Base-by-base conservation (phyloP, 2,329 filamentous ascomycete genomes). In the Hypoxylon rubiginosum region DNA sequence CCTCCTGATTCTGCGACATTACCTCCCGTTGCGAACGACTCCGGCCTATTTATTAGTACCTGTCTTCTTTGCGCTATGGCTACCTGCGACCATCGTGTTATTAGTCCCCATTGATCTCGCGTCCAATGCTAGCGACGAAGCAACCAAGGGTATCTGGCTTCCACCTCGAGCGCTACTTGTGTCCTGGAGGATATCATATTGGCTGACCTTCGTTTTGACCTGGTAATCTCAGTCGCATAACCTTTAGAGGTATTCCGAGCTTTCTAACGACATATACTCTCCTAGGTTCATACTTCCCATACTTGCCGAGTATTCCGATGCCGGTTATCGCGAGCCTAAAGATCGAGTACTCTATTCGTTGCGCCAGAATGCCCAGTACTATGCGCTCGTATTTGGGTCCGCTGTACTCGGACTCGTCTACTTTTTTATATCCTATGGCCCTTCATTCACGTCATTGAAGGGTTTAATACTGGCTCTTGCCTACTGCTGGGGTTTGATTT, bases 101-200 rank as follows among this genome's bases (percentile, higher is more conserved):
- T 88, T 99, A 21, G 94, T 99, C 6, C 96, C 96, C 4, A 97
- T 99, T 78, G 96, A 99, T 79, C 89, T 99, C 71, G 94, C 95
- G 1, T 97, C 94, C 6, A 95, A 88, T 76, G 91, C 92, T 21
- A 86, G 89, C 65, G 91, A 92, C 79, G 89, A 87, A 65, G 85
- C 87, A 15, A 86, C 88, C 15, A 88, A 91, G 72, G 96, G 94
- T 34, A 92, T 99, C 75, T 97, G 94, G 93, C 86, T 99, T 34
- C 91, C 92, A 4, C 85, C 91, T 70, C 83, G 90, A 53, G 86
- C 94, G 28, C 84, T 97, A 52, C 84, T 97, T 74, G 93, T 97
- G 24, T 91, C 91, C 62, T 99, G 96, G 96, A 88, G 95, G 76
- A 95, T 99, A 70, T 91, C 92, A 19, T 99, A 99, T 81, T 99